Conservation (phyloP, 176 grass and related monocot genomes). For the Chrysopogon serrulatus region DNA sequence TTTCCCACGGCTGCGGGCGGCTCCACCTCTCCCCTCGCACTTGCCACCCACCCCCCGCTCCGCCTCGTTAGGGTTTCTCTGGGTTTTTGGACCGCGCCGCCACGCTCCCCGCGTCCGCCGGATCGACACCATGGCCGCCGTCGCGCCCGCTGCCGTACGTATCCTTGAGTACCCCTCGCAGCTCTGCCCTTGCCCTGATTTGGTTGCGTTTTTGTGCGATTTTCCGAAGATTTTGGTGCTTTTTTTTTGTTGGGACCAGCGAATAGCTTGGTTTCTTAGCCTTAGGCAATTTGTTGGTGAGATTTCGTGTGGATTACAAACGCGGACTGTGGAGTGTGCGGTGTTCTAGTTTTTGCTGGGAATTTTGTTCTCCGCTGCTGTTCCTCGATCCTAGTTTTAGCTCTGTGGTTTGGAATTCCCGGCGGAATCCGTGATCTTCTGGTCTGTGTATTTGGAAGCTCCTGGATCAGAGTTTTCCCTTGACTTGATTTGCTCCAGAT, state of each 20-base stretch:
- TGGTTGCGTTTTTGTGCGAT: not conserved
- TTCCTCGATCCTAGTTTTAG: not conserved
- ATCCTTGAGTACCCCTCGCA: constrained; percentile 27
- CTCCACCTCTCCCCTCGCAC: not conserved
- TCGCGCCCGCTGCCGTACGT: constrained; percentile 52
- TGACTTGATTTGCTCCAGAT: constrained; percentile 36
- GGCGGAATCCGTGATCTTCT: not conserved
- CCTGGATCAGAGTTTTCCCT: constrained; percentile 26
- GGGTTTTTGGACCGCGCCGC: constrained; percentile 29
- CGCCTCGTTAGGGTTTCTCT: constrained; percentile 41
- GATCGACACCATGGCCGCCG: constrained; percentile 49
- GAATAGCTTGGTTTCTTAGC: not conserved
- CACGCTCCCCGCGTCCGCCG: not conserved
- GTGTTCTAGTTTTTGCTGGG: not conserved
- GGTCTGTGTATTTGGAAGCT: not conserved
- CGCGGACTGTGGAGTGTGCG: not conserved
- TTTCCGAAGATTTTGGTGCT: not conserved
- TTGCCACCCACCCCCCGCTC: not conserved
- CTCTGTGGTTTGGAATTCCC: not conserved
- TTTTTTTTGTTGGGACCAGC: not conserved
- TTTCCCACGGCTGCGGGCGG: constrained; percentile 4
- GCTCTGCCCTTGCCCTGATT: not conserved
- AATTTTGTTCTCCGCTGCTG: not conserved
- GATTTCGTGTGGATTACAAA: not conserved
- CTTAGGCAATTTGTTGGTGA: not conserved